A percentile compares a stretch with the other conserved stretches of the same genome.
These are phyloP conservation scores for Pyronema omphalodes DNA, from an alignment of 495 filamentous ascomycete genomes.

Conservation along the genomic window DNA sequence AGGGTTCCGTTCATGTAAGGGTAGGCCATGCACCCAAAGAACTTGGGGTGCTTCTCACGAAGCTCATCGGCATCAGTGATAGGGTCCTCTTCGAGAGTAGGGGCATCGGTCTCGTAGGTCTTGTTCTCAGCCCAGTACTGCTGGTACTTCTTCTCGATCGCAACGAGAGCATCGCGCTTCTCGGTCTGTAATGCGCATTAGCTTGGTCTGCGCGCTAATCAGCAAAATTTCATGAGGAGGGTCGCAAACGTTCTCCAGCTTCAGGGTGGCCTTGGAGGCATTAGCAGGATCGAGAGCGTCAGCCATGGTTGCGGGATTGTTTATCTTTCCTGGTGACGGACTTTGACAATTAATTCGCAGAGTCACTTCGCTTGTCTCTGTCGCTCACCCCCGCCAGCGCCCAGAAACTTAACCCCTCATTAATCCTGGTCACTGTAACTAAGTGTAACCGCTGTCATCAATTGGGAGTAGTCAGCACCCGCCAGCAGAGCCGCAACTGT, in stretches of 20 bases:
- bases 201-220: conserved; percentile 16
- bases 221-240: conserved; percentile 3
- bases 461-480: no score
- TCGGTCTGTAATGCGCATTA: conserved; percentile 44
- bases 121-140: conserved; percentile 57
- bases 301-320: conserved; percentile 2
- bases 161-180: conserved; percentile 75
- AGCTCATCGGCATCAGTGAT: conserved; percentile 52
- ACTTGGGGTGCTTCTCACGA: conserved; percentile 70
- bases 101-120: conserved; percentile 73
- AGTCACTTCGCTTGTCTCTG: no score
- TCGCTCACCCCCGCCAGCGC: background rate
- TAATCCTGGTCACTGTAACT: background rate
- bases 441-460: background rate
- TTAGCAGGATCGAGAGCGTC: conserved; percentile 42
- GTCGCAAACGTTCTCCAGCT: conserved; percentile 47
- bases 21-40: conserved; percentile 84
- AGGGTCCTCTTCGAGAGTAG: conserved; percentile 54
- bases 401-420: background rate
- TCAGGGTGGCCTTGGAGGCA: conserved; percentile 47
- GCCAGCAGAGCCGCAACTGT: background rate
- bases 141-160: conserved; percentile 86
- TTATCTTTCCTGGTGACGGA: no score
- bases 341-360: no score
- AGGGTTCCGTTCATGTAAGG: conserved; percentile 94